Conservation (phyloP, 257 asterid species). For the Henckelia pumila region DNA sequence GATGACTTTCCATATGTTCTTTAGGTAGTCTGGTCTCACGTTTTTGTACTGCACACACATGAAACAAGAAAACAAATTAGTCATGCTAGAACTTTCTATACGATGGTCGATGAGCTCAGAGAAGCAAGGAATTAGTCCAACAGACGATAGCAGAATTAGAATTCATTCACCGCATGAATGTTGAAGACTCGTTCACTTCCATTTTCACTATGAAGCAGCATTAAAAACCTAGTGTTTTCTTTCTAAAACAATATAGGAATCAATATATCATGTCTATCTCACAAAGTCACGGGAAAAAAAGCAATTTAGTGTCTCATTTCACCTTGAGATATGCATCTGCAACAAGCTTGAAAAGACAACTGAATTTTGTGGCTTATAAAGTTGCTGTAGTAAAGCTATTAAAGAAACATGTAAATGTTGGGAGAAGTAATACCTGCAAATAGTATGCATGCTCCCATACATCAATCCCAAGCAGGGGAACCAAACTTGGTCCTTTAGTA, state of each 20-base stretch:
- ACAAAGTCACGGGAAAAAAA: neutral
- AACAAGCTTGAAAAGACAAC: conserved; percentile 2
- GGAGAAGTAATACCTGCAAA: conserved; percentile 51
- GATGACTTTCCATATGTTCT: conserved; percentile 74
- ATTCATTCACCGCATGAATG: neutral
- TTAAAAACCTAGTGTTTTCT: neutral
- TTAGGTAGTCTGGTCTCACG: conserved; percentile 73
- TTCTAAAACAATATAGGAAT: neutral
- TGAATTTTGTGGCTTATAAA: conserved; percentile 1
- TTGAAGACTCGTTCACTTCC: neutral
- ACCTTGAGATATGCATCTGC: neutral
- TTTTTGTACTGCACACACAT: conserved; percentile 64
- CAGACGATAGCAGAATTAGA: neutral
- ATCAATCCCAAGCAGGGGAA: conserved; percentile 73
- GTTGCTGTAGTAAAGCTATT: neutral
- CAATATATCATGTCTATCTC: neutral
- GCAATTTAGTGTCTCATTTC: neutral
- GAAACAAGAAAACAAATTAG: conserved; percentile 7
- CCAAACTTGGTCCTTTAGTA: conserved; percentile 64
- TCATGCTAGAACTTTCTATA: conserved; percentile 3
- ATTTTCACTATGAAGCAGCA: neutral
- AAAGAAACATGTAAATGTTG: neutral
- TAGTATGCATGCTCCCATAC: conserved; percentile 92
- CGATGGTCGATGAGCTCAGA: neutral
- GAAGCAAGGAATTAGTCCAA: neutral